Conservation (phyloP, 176 grass and related monocot genomes). For the Rhynchospora tenuis region DNA sequence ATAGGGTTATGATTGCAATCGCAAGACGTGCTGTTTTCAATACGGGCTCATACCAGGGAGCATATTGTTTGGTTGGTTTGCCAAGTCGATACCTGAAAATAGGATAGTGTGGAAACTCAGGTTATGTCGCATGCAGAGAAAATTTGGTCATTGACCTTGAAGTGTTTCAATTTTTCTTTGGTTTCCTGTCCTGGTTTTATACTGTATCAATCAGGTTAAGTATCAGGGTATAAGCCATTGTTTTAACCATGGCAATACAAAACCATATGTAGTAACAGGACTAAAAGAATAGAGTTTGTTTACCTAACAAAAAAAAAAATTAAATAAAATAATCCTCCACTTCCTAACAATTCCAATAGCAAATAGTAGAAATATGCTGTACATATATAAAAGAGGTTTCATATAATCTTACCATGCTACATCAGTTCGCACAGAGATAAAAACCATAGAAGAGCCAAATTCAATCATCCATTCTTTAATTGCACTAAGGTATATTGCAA, state of each 20-base stretch:
- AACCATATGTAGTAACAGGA: background rate
- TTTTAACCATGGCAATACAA: background rate
- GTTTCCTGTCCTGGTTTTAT: background rate
- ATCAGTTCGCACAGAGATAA: conserved; percentile 89
- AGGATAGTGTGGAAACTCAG: background rate
- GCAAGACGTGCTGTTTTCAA: conserved; percentile 92
- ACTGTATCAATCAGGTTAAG: background rate
- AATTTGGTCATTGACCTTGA: background rate
- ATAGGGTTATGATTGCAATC: conserved; percentile 74
- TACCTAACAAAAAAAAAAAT: background rate
- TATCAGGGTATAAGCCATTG: background rate
- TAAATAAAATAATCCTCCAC: background rate
- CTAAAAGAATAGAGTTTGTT: background rate
- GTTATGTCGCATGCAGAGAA: background rate
- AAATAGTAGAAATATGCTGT: background rate
- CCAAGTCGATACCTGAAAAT: conserved; percentile 87
- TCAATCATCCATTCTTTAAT: conserved; percentile 99
- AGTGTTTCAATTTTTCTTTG: background rate
- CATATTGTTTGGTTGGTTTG: conserved; percentile 86
- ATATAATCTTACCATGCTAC: conserved; percentile 63
- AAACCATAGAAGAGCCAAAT: conserved; percentile 95
- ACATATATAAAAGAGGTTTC: conserved; percentile 3
- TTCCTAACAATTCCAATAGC: background rate
- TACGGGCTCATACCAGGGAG: conserved; percentile 78
- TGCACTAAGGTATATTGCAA: conserved; percentile 86